Evolutionary conservation across 1,284 basidiomycete genomes (phyloP), one percentile per base, ranked within the genome.

Genomic region (Clitocybe nebularis): DNA sequence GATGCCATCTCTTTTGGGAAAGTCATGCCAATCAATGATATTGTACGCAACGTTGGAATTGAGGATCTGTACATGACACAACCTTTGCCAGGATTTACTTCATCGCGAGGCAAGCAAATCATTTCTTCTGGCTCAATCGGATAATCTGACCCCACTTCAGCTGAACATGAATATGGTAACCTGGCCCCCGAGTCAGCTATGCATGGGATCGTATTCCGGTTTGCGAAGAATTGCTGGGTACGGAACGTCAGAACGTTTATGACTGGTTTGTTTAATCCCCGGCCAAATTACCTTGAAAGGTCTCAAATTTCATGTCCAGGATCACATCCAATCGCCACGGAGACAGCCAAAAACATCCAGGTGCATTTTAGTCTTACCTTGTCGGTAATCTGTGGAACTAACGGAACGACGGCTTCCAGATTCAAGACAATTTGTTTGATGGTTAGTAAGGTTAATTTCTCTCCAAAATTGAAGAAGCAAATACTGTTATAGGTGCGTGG

Each of bases 351-450:
- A 13, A 38, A 44, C 25, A 44, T 44, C 17, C 42, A n/a, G n/a
- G n/a, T n/a, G n/a, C n/a, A n/a, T n/a, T n/a, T n/a, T n/a, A n/a
- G n/a, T n/a, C n/a, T n/a, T n/a, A n/a, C n/a, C n/a, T n/a, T n/a
- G n/a, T n/a, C n/a, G n/a, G n/a, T n/a, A n/a, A n/a, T n/a, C n/a
- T n/a, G n/a, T n/a, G n/a, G n/a, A n/a, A n/a, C n/a, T n/a, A n/a
- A n/a, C n/a, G n/a, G n/a, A n/a, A n/a, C n/a, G n/a, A n/a, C n/a
- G n/a, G n/a, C n/a, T n/a, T n/a, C n/a, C n/a, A 44, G 24, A 28
- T 44, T 17, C 42, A 44, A 30, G 42, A 44, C 25, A 44, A 30
- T 16, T 44, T 38, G 14, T 44, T 44, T 14, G 42, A 44, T 44
- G 42, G 35, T 29, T 19, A 10, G 14, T 28, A 25, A 6, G 4